Evolutionary conservation across 2,329 filamentous ascomycete genomes (phyloP).

Genomic region (Zymoseptoria crescenta): DNA sequence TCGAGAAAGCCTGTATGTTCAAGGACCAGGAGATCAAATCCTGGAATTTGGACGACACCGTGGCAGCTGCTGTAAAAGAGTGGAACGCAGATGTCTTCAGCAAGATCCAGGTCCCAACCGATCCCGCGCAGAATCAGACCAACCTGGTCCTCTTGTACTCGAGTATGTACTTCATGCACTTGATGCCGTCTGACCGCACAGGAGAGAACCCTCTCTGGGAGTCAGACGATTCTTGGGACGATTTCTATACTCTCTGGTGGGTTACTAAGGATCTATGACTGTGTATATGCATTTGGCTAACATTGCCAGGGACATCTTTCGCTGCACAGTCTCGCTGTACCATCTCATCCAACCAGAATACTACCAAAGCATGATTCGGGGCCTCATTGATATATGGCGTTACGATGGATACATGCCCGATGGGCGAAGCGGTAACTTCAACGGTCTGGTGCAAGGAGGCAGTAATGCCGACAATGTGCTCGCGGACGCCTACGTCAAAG

Average conservation of each 20-base stretch:
- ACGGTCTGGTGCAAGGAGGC: constrained; percentile 30
- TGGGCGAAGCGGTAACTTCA: constrained; percentile 29
- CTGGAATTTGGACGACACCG: constrained; percentile 23
- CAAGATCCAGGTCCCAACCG: constrained; percentile 52
- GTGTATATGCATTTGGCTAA: neutral
- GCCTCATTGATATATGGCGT: constrained; percentile 58
- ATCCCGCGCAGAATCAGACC: constrained; percentile 41
- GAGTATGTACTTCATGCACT: constrained; percentile 60
- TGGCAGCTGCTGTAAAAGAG: constrained; percentile 37
- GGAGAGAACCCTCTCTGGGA: constrained; percentile 62
- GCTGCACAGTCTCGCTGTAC: constrained; percentile 56
- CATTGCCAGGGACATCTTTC: constrained; percentile 41
- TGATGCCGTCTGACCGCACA: constrained; percentile 62
- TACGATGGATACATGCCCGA: constrained; percentile 31
- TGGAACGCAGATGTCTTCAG: constrained; percentile 58
- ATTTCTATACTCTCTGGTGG: constrained; percentile 61
- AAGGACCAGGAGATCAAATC: constrained; percentile 50
- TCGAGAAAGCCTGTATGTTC: constrained; percentile 51
- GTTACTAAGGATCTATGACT: neutral
- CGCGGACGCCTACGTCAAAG: constrained; percentile 30
- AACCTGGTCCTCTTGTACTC: constrained; percentile 58
- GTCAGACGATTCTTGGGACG: constrained; percentile 60
- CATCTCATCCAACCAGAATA: constrained; percentile 56
- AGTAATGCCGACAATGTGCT: constrained; percentile 31
- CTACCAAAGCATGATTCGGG: constrained; percentile 59